Evolutionary conservation across 2,329 filamentous ascomycete species (phyloP).

Genomic region (Escovopsis sp.): DNA sequence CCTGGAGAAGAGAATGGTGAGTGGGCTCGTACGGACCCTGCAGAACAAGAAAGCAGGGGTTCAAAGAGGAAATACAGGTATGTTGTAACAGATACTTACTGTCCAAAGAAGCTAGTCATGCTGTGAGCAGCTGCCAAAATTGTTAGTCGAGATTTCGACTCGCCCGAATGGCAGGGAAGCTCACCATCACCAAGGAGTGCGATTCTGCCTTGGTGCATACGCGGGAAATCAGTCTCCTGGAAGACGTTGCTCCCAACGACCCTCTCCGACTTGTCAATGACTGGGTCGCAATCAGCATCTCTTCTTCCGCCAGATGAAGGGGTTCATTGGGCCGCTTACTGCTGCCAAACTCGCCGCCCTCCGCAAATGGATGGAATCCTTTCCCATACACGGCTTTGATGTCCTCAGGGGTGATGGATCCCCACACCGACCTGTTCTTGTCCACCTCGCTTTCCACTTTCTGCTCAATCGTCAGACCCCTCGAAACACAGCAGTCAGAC

Average conservation of each 20-base stretch:
- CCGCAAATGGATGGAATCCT: slow-evolving; percentile 9
- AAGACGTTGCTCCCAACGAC: slow-evolving; percentile 10
- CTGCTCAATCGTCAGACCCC: neutral
- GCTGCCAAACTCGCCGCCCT: slow-evolving; percentile 5
- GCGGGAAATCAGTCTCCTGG: slow-evolving; percentile 9
- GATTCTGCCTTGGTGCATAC: slow-evolving; percentile 8
- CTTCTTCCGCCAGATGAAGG: neutral
- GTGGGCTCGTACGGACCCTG: neutral
- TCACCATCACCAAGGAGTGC: slow-evolving; percentile 10
- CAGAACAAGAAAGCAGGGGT: neutral
- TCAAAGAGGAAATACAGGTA: neutral
- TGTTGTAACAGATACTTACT: slow-evolving; percentile 1
- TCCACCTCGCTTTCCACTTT: slow-evolving; percentile 5
- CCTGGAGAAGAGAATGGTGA: neutral
- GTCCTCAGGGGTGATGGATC: slow-evolving; percentile 4
- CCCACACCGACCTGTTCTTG: slow-evolving; percentile 9
- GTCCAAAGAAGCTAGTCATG: slow-evolving; percentile 10
- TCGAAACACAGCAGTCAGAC: too few species aligned
- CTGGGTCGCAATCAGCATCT: slow-evolving; percentile 1
- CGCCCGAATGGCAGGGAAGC: neutral
- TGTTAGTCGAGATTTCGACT: neutral
- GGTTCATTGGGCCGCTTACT: slow-evolving; percentile 2
- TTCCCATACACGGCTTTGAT: slow-evolving; percentile 8
- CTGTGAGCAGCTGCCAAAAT: slow-evolving; percentile 8
- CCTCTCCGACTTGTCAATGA: slow-evolving; percentile 9